Conservation (phyloP, 2,329 filamentous ascomycete genomes). For the Paecilomyces variotii region DNA sequence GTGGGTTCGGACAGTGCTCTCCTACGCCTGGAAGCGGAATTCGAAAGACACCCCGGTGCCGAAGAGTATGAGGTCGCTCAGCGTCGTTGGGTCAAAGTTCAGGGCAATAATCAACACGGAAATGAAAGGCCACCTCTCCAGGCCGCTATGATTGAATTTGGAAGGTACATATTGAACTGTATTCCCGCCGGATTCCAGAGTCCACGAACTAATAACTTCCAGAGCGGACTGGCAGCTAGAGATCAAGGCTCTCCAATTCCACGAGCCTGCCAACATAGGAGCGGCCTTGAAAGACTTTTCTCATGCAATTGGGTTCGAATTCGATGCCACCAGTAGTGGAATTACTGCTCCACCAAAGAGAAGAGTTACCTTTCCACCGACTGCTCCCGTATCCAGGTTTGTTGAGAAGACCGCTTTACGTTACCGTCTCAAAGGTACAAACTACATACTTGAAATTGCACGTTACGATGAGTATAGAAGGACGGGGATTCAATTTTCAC, state of each 20-base stretch:
- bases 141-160: slow-evolving; percentile 29
- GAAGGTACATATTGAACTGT: slow-evolving; percentile 18
- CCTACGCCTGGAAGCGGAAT: slow-evolving; percentile 32
- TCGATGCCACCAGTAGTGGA: slow-evolving; percentile 9
- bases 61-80: slow-evolving; percentile 26
- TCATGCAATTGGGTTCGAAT: slow-evolving; percentile 19
- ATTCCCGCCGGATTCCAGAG: not conserved
- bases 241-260: slow-evolving; percentile 31
- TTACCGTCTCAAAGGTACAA: slow-evolving; percentile 32
- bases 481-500: slow-evolving; percentile 4
- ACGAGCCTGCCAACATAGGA: slow-evolving; percentile 19
- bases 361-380: slow-evolving; percentile 21
- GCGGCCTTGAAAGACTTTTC: slow-evolving; percentile 20
- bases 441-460: slow-evolving; percentile 36
- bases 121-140: slow-evolving; percentile 24
- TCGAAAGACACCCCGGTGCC: slow-evolving; percentile 19
- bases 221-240: slow-evolving; percentile 36
- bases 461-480: slow-evolving; percentile 33
- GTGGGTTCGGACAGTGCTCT: slow-evolving; percentile 16
- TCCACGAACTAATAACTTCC: slow-evolving; percentile 3
- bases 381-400: slow-evolving; percentile 21
- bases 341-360: slow-evolving; percentile 18
- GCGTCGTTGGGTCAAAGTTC: slow-evolving; percentile 27
- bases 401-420: slow-evolving; percentile 32
- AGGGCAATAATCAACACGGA: slow-evolving; percentile 10